Conservation (phyloP, 2,329 filamentous ascomycete genomes). For the Dothideomycetidae sp. region DNA sequence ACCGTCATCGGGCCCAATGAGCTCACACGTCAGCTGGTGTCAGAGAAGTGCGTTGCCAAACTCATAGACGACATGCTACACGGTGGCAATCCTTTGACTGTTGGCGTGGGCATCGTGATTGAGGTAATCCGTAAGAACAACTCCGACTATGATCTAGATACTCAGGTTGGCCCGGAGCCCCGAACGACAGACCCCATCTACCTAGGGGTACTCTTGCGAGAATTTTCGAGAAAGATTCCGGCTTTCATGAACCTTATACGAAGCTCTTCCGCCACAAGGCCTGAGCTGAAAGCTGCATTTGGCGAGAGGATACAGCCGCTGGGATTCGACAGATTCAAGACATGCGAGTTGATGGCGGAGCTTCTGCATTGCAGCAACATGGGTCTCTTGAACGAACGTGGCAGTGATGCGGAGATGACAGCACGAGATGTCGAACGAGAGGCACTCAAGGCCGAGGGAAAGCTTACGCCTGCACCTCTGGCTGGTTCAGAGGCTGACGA, state of each 20-base stretch:
- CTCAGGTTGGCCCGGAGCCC: constrained; percentile 64
- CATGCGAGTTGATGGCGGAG: constrained; percentile 96
- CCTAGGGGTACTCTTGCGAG: constrained; percentile 71
- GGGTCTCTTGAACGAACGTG: constrained; percentile 82
- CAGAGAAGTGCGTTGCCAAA: constrained; percentile 63
- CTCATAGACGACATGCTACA: constrained; percentile 86
- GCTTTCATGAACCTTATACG: constrained; percentile 87
- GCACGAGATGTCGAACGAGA: constrained; percentile 70
- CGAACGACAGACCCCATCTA: constrained; percentile 91
- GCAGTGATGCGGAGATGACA: constrained; percentile 74
- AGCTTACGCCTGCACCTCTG: constrained; percentile 41
- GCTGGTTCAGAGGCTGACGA: constrained; percentile 38
- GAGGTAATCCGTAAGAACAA: constrained; percentile 99
- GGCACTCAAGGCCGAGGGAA: constrained; percentile 61
- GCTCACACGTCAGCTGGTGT: constrained; percentile 86
- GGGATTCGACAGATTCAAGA: constrained; percentile 96
- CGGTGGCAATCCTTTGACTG: constrained; percentile 85
- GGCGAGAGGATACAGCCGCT: constrained; percentile 82
- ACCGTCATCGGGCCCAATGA: constrained; percentile 98
- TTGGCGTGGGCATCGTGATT: constrained; percentile 93
- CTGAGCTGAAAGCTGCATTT: constrained; percentile 72
- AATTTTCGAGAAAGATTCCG: constrained; percentile 82
- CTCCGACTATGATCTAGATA: constrained; percentile 93
- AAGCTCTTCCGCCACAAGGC: constrained; percentile 58
- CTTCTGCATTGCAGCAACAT: constrained; percentile 97